Percentiles rank a stretch among this genome's conserved stretches.
Conservation (phyloP, 495 filamentous ascomycete genomes). For the Immersiella caudata region DNA sequence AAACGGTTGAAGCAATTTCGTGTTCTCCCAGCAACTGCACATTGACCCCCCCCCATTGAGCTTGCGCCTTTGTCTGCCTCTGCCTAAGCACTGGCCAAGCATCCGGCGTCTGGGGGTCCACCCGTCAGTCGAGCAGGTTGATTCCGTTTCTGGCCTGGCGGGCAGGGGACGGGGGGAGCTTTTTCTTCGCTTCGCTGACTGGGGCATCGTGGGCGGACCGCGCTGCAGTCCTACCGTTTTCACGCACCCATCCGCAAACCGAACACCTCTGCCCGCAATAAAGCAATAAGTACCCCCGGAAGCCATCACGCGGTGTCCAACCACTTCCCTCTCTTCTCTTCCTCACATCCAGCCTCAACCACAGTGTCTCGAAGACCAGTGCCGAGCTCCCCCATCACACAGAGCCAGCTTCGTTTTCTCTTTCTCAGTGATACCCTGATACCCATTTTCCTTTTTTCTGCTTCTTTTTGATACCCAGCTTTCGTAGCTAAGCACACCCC, state of each 20-base stretch:
- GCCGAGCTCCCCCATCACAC: slow-evolving; percentile 33
- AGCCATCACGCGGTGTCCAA: slow-evolving; percentile 21
- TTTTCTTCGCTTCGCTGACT: slow-evolving; percentile 8
- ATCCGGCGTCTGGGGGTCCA: slow-evolving; percentile 2
- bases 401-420: slow-evolving; percentile 38
- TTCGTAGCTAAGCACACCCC: slow-evolving; percentile 16
- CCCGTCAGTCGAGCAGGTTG: slow-evolving; percentile 1
- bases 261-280: slow-evolving; percentile 15
- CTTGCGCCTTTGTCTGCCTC: slow-evolving; percentile 29
- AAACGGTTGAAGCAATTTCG: slow-evolving; percentile 44
- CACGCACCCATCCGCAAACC: slow-evolving; percentile 21
- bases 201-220: slow-evolving; percentile 18
- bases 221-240: slow-evolving; percentile 26
- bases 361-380: slow-evolving; percentile 34
- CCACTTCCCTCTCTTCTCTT: slow-evolving; percentile 39
- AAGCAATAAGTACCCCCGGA: slow-evolving; percentile 28
- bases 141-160: not conserved
- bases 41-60: slow-evolving; percentile 20
- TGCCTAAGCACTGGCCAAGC: not conserved
- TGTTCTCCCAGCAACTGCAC: slow-evolving; percentile 35
- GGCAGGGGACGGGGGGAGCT: not conserved
- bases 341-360: slow-evolving; percentile 19
- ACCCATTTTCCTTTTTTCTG: slow-evolving; percentile 42
- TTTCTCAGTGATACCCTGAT: slow-evolving; percentile 55
- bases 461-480: slow-evolving; percentile 46